Conservation (phyloP, 2,329 filamentous ascomycete genomes). For the Colletotrichum salicis region DNA sequence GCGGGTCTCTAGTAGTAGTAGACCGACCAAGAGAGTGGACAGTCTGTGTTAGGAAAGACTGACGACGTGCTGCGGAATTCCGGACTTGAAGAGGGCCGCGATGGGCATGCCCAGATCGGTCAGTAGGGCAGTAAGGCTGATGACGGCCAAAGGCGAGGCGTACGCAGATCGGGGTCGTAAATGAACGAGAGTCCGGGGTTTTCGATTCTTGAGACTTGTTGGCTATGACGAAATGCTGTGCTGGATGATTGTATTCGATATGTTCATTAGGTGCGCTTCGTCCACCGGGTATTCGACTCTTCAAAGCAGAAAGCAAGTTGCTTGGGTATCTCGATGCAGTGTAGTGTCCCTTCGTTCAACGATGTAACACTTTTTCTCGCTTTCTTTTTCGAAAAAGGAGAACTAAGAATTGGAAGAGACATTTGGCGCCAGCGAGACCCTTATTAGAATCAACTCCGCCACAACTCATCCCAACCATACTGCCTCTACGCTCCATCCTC, state of each 20-base stretch:
- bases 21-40: not conserved
- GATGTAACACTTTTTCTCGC: not conserved
- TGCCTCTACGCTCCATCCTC: not conserved
- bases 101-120: conserved; percentile 3
- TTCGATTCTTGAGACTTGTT: not conserved
- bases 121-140: not conserved
- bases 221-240: not conserved
- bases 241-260: not conserved
- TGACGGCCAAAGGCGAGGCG: not conserved
- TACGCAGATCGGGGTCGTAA: not conserved
- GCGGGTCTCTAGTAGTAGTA: not conserved
- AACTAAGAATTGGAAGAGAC: not conserved
- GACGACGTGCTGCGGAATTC: not conserved
- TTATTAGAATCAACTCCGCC: conserved; percentile 12
- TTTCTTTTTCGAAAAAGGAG: not conserved
- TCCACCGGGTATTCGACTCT: not conserved
- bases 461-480: not conserved
- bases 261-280: not conserved
- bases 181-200: not conserved
- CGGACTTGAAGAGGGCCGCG: not conserved
- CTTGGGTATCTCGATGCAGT: not conserved
- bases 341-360: not conserved
- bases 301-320: not conserved
- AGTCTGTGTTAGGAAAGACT: not conserved
- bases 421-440: not conserved